phyloP scores from a whole-genome alignment of 2,329 filamentous ascomycete species.

The Aspergillus sp. region DNA sequence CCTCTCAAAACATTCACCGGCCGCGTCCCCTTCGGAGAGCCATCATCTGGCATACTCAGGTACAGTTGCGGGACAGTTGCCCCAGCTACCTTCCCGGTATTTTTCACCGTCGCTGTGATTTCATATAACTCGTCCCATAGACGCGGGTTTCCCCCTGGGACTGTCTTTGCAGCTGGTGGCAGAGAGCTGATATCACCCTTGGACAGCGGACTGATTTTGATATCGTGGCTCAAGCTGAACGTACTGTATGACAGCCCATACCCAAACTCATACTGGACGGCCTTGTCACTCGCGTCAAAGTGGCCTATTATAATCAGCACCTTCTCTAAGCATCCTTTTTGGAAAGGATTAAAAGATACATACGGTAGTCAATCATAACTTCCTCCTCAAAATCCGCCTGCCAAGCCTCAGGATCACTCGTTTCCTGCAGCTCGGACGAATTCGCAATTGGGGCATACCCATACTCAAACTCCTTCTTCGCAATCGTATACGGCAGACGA shows the following conservation, averaged over 20 bases:
- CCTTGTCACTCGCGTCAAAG: neutral
- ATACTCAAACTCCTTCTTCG: no score
- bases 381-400: neutral
- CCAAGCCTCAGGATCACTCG: neutral
- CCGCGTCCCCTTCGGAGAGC: conserved; percentile 26
- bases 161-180: neutral
- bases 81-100: conserved; percentile 64
- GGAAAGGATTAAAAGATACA: no score
- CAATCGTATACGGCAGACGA: no score
- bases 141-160: neutral
- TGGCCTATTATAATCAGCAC: neutral
- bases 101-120: conserved; percentile 63
- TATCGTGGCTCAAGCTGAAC: neutral
- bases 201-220: neutral
- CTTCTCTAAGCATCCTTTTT: no score
- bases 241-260: neutral
- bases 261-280: neutral
- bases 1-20: conserved; percentile 58
- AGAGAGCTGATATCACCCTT: neutral
- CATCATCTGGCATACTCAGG: conserved; percentile 20
- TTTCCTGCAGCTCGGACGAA: no score
- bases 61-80: conserved; percentile 68
- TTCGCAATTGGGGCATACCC: no score
- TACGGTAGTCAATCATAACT: neutral
- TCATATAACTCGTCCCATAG: neutral